These are phyloP conservation scores for Myxozyma mucilagina DNA, from an alignment of 805 yeast species.

Conservation along the genomic window DNA sequence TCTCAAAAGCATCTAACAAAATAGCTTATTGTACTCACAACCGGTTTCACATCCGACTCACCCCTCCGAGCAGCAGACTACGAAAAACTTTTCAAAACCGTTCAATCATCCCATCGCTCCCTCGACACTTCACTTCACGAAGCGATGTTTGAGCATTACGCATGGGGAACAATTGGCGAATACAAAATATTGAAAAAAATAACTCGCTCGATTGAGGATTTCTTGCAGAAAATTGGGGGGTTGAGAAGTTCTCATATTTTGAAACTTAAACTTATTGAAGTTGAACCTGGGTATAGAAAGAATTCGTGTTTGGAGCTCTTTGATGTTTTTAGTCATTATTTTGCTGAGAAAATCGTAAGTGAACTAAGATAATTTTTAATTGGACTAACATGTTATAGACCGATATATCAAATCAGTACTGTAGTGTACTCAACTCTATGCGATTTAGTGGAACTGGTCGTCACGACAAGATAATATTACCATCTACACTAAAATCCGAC, in stretches of 20 bases:
- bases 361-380: neutral
- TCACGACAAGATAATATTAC: neutral
- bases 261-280: constrained; percentile 12
- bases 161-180: constrained; percentile 58
- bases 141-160: constrained; percentile 58
- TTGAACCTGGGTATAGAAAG: constrained; percentile 12
- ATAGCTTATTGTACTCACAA: neutral
- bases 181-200: constrained; percentile 48
- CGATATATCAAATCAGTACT: neutral
- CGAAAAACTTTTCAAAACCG: neutral
- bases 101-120: constrained; percentile 1
- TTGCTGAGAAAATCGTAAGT: constrained; percentile 58
- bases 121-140: constrained; percentile 54
- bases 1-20: neutral
- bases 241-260: constrained; percentile 66
- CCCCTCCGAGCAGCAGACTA: neutral
- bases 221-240: constrained; percentile 63
- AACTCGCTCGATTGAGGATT: constrained; percentile 52
- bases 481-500: neutral
- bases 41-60: neutral
- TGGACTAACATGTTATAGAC: neutral
- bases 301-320: constrained; percentile 49
- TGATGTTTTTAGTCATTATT: constrained; percentile 61
- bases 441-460: constrained; percentile 4
- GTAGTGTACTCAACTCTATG: neutral